A percentile compares a stretch with the other conserved stretches of the same genome.
Conservation (phyloP, 352 stramenopile species). For the Phytophthora fragariaefolia region DNA sequence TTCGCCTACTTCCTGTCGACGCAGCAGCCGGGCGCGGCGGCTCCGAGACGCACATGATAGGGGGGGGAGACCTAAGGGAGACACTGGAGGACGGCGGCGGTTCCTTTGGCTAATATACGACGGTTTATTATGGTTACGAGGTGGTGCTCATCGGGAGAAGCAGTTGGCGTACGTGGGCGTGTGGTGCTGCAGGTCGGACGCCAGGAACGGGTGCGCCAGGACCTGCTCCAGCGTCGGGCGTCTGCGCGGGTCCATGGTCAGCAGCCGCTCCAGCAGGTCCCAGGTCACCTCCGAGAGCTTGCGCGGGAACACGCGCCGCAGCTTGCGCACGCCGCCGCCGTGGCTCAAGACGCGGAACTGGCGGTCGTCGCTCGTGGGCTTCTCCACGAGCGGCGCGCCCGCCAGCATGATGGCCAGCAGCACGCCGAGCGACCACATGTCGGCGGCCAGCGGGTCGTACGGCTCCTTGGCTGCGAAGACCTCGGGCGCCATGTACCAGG, state of each 20-base stretch:
- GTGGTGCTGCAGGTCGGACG: constrained; percentile 5
- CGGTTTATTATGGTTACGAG: constrained; percentile 4
- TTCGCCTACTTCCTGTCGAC: constrained; percentile 72
- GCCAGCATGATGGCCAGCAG: constrained; percentile 70
- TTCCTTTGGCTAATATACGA: too few relatives aligned
- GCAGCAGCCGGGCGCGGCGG: constrained; percentile 42
- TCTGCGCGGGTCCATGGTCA: constrained; percentile 38
- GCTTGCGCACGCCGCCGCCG: constrained; percentile 45
- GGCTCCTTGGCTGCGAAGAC: constrained; percentile 48
- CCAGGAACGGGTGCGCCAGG: constrained; percentile 44
- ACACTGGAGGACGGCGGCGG: not conserved
- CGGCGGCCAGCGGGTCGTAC: constrained; percentile 54
- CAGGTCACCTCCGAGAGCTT: constrained; percentile 33
- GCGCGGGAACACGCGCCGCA: constrained; percentile 49
- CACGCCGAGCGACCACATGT: constrained; percentile 71
- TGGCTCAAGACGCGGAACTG: constrained; percentile 50
- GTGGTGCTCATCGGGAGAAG: constrained; percentile 3
- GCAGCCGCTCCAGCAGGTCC: constrained; percentile 38
- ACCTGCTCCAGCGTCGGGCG: constrained; percentile 53
- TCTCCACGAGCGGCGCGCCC: constrained; percentile 53
- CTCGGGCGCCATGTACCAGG: constrained; percentile 75
- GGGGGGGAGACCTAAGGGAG: constrained; percentile 2
- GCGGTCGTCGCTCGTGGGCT: constrained; percentile 40
- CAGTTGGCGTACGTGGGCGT: constrained; percentile 8
- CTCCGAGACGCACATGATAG: constrained; percentile 25